A percentile compares a stretch with the other conserved stretches of the same genome.
Conservation (phyloP, 208 protist species). For the Leishmania aethiopica region DNA sequence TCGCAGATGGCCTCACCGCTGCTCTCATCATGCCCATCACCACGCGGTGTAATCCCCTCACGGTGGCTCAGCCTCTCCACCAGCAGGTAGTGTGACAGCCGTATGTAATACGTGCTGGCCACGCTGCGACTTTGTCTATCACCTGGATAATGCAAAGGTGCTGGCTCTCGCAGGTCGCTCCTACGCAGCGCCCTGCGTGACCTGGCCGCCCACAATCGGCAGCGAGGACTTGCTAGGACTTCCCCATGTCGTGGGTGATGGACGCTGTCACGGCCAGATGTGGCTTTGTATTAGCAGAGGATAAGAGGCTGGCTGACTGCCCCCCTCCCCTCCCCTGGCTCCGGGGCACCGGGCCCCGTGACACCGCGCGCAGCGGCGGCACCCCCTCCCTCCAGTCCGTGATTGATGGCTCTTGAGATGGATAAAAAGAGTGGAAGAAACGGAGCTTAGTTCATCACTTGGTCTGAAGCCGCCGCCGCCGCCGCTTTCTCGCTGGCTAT, state of each 20-base stretch:
- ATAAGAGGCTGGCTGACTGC: background rate
- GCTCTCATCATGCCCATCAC: background rate
- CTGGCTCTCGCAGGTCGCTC: background rate
- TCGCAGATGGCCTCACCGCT: background rate
- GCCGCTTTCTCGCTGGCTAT: background rate
- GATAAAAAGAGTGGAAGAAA: background rate
- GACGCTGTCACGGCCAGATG: background rate
- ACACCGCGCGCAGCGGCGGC: background rate
- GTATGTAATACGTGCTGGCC: background rate
- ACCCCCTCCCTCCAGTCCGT: too few relatives aligned
- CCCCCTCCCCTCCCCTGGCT: background rate
- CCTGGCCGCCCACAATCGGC: background rate
- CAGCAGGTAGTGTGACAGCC: background rate
- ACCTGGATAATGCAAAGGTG: background rate
- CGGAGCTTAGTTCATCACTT: too few relatives aligned
- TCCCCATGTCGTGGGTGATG: background rate
- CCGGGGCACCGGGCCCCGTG: too few relatives aligned
- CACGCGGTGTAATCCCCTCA: background rate
- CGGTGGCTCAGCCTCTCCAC: background rate
- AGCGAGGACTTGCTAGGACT: background rate
- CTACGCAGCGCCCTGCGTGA: background rate
- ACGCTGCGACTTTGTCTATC: background rate
- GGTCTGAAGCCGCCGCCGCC: too few relatives aligned
- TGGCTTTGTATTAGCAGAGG: background rate
- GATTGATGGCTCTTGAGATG: background rate